A percentile compares a stretch with the other conserved stretches of the same genome.
phyloP scores from a whole-genome alignment of 495 filamentous ascomycete species.

The Talaromyces adpressus region DNA sequence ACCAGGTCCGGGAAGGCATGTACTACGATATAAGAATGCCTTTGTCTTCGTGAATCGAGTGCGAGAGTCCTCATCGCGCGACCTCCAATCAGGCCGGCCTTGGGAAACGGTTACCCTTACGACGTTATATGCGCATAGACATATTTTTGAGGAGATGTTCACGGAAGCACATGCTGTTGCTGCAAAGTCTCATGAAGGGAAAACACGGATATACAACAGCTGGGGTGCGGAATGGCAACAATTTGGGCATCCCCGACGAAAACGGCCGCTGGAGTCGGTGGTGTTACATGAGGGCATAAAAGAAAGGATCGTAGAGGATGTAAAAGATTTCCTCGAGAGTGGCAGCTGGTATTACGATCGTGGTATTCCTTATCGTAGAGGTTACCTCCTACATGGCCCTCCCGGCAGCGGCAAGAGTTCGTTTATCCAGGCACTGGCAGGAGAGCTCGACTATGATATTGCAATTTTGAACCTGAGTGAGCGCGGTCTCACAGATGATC shows the following conservation, averaged over 20 bases:
- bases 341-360: constrained; percentile 88
- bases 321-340: constrained; percentile 72
- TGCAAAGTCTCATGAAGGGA: constrained; percentile 73
- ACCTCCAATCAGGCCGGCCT: constrained; percentile 72
- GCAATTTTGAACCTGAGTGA: constrained; percentile 92
- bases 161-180: constrained; percentile 75
- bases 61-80: constrained; percentile 64
- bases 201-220: constrained; percentile 85
- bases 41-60: constrained; percentile 81
- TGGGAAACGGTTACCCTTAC: constrained; percentile 94
- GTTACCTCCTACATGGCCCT: constrained; percentile 89
- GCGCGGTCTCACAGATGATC: constrained; percentile 87
- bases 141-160: constrained; percentile 82
- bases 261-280: constrained; percentile 82
- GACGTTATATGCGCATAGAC: constrained; percentile 77
- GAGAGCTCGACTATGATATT: constrained; percentile 87
- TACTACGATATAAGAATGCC: constrained; percentile 76
- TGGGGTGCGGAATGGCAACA: constrained; percentile 72
- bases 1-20: constrained; percentile 80
- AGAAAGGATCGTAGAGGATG: constrained; percentile 75
- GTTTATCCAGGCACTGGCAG: constrained; percentile 92
- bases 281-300: constrained; percentile 81
- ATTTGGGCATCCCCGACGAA: constrained; percentile 83
- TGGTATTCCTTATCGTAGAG: constrained; percentile 89
- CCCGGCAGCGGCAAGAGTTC: constrained; percentile 94